These are phyloP conservation scores for Alternaria triticimaculans DNA, from an alignment of 2,329 filamentous ascomycete genomes.

Conservation along the genomic window DNA sequence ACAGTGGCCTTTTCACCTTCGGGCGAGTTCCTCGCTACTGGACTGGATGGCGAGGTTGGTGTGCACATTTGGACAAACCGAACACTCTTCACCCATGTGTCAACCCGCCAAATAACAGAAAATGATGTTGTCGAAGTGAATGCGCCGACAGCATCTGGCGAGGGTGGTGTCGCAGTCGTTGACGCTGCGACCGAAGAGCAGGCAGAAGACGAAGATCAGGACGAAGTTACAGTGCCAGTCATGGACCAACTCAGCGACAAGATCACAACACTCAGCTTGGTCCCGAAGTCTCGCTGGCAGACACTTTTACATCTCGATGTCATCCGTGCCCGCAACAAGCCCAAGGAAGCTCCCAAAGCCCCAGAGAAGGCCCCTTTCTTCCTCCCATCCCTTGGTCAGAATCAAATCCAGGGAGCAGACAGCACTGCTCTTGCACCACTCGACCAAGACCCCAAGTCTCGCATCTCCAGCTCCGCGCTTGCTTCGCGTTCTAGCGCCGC, in stretches of 20 bases:
- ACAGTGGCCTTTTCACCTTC: constrained; percentile 87
- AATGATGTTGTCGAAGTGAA: constrained; percentile 70
- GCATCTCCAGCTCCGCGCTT: constrained; percentile 43
- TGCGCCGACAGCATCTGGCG: constrained; percentile 79
- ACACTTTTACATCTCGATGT: constrained; percentile 90
- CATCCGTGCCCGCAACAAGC: constrained; percentile 91
- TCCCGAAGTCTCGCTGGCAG: constrained; percentile 93
- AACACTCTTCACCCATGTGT: constrained; percentile 85
- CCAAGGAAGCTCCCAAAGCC: constrained; percentile 86
- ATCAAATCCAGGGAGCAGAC: constrained; percentile 22
- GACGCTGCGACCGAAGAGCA: constrained; percentile 74
- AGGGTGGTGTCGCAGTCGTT: constrained; percentile 76
- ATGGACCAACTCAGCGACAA: constrained; percentile 81
- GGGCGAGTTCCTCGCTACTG: constrained; percentile 92
- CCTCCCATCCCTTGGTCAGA: constrained; percentile 69
- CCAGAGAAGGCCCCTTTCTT: constrained; percentile 98
- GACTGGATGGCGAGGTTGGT: constrained; percentile 80
- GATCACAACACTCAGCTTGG: constrained; percentile 86
- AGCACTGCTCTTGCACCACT: constrained; percentile 18
- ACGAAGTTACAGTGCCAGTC: constrained; percentile 52
- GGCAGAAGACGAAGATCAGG: constrained; percentile 53
- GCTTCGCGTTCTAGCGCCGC: constrained; percentile 40
- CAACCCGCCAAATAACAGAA: constrained; percentile 84
- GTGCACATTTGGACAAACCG: constrained; percentile 98
- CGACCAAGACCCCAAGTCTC: constrained; percentile 32